Percentiles rank a stretch among this genome's conserved stretches.
phyloP scores from a whole-genome alignment of 192 early-diverging fungal species.

The Coemansia sp. region DNA sequence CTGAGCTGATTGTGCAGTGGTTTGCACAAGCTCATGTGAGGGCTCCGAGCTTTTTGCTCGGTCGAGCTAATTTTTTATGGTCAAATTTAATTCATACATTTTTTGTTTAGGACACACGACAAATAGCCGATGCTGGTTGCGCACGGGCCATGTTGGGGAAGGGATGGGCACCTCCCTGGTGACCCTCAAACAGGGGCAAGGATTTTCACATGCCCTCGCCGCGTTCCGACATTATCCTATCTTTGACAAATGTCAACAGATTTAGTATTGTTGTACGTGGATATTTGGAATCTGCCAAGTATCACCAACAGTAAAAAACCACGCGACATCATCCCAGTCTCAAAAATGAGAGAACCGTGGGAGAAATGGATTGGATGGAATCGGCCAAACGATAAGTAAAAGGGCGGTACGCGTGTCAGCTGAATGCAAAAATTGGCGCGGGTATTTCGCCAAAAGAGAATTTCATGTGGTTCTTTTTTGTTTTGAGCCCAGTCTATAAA shows the following conservation, averaged over 20 bases:
- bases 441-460: background rate
- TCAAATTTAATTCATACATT: too few relatives aligned
- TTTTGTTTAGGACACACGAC: background rate
- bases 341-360: too few relatives aligned
- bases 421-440: background rate
- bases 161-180: background rate
- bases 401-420: background rate
- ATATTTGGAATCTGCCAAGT: background rate
- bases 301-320: background rate
- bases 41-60: too few relatives aligned
- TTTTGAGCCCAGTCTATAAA: background rate
- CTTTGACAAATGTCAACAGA: too few relatives aligned
- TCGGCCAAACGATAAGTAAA: background rate
- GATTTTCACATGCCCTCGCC: constrained; percentile 5
- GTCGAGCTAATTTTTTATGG: too few relatives aligned
- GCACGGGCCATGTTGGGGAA: background rate
- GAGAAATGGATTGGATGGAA: too few relatives aligned
- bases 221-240: background rate
- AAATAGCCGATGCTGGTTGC: background rate
- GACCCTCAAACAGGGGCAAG: background rate
- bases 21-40: too few relatives aligned
- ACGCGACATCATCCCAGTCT: background rate
- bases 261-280: background rate
- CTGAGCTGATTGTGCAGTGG: background rate
- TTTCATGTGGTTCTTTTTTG: background rate